Evolutionary conservation across 2,329 filamentous ascomycete genomes (phyloP).

Genomic region (Aspergillus vadensis): DNA sequence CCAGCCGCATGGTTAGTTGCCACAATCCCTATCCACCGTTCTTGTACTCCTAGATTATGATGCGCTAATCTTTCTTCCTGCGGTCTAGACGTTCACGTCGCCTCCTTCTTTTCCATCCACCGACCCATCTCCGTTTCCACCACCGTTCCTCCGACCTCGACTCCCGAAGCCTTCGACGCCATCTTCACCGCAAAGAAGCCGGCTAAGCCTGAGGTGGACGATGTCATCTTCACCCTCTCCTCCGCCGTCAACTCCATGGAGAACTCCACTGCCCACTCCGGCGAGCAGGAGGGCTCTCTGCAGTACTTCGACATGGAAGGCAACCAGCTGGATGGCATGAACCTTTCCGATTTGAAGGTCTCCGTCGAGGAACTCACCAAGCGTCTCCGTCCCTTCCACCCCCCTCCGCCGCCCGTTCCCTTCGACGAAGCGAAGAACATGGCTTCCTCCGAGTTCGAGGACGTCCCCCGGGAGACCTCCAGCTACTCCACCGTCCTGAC

Average conservation of each 20-base stretch:
- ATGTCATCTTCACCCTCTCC: conserved; percentile 67
- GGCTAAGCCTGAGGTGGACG: conserved; percentile 49
- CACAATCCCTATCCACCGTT: background rate
- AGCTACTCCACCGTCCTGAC: conserved; percentile 54
- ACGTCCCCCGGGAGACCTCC: conserved; percentile 40
- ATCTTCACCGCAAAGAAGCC: conserved; percentile 71
- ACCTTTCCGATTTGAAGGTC: conserved; percentile 63
- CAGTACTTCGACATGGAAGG: conserved; percentile 38
- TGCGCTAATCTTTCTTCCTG: conserved; percentile 11
- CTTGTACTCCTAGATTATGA: background rate
- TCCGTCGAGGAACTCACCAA: conserved; percentile 69
- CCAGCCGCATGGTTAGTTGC: conserved; percentile 48
- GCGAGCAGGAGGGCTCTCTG: conserved; percentile 39
- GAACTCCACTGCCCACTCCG: conserved; percentile 35
- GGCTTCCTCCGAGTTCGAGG: conserved; percentile 41
- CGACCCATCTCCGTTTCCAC: conserved; percentile 87
- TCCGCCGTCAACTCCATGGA: conserved; percentile 50
- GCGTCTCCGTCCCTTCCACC: conserved; percentile 76
- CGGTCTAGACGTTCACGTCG: conserved; percentile 76
- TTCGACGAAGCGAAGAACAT: conserved; percentile 46
- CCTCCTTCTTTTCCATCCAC: conserved; percentile 94
- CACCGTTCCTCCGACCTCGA: conserved; percentile 72
- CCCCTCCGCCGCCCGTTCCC: conserved; percentile 76
- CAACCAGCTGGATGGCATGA: conserved; percentile 46
- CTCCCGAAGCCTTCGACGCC: conserved; percentile 74